These are phyloP conservation scores for Beauveria asiatica DNA, from an alignment of 2,329 filamentous ascomycete species.

Conservation along the genomic window DNA sequence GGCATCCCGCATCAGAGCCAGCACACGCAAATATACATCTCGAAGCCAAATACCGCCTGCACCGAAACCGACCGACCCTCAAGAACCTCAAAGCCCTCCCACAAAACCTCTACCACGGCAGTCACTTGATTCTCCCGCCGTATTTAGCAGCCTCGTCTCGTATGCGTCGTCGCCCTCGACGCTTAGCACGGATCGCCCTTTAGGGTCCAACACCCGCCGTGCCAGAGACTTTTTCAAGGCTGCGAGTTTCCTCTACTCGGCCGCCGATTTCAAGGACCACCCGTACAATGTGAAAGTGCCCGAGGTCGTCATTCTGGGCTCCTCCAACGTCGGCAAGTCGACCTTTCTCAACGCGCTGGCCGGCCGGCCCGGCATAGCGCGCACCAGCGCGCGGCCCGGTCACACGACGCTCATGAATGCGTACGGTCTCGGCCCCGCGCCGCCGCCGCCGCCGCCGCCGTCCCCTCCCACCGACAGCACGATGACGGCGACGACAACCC, in stretches of 20 bases:
- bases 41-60: background rate
- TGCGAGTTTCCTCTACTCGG: slow-evolving; percentile 40
- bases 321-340: slow-evolving; percentile 85
- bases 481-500: background rate
- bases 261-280: slow-evolving; percentile 39
- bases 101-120: background rate
- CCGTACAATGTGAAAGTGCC: slow-evolving; percentile 43
- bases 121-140: background rate
- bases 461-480: slow-evolving; percentile 23
- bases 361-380: slow-evolving; percentile 37
- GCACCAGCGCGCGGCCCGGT: slow-evolving; percentile 42
- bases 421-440: slow-evolving; percentile 42
- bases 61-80: background rate
- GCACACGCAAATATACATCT: background rate
- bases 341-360: slow-evolving; percentile 78
- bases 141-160: slow-evolving; percentile 5
- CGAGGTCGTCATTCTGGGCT: slow-evolving; percentile 70
- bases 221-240: slow-evolving; percentile 26
- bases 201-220: background rate
- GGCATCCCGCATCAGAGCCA: background rate
- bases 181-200: background rate
- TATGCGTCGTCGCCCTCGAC: slow-evolving; percentile 5
- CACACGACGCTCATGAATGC: slow-evolving; percentile 48
- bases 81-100: background rate
- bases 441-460: slow-evolving; percentile 21